phyloP scores from a whole-genome alignment of 116 monocot genomes.

The Zostera marina region DNA sequence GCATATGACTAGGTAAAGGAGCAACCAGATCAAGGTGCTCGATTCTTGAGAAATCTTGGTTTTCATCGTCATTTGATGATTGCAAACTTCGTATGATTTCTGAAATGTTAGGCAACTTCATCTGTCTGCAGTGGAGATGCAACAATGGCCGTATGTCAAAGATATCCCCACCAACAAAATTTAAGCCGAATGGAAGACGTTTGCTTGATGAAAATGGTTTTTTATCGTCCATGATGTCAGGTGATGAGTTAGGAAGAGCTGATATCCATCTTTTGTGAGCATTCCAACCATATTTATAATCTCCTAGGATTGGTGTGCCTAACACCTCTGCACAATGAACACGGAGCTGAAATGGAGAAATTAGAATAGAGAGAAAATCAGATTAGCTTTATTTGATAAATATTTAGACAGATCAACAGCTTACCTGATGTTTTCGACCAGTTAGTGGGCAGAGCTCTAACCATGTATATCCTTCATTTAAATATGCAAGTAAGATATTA shows the following conservation, averaged over 20 bases:
- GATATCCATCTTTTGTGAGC: constrained; percentile 47
- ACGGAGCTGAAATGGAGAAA: constrained; percentile 38
- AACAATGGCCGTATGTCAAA: constrained; percentile 30
- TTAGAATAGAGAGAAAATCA: not conserved
- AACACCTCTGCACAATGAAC: constrained; percentile 88
- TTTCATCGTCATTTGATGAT: not conserved
- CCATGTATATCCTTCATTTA: constrained; percentile 56
- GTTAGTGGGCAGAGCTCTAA: constrained; percentile 77
- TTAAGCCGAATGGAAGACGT: constrained; percentile 37
- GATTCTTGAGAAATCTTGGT: constrained; percentile 25
- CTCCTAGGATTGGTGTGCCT: constrained; percentile 85
- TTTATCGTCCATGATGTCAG: not conserved
- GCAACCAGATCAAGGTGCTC: constrained; percentile 56
- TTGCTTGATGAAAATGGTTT: constrained; percentile 3
- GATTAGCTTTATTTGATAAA: not conserved
- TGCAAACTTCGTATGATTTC: constrained; percentile 23
- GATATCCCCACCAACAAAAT: constrained; percentile 38
- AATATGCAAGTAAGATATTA: constrained; percentile 1
- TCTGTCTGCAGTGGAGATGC: constrained; percentile 82
- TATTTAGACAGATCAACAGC: not conserved
- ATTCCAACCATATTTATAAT: constrained; percentile 80
- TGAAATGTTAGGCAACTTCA: constrained; percentile 63
- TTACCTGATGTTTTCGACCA: constrained; percentile 96
- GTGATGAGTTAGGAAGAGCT: not conserved
- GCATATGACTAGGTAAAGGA: constrained; percentile 61